Conservation (phyloP, 768 basidiomycete species). For the Holtermannia corniformis region DNA sequence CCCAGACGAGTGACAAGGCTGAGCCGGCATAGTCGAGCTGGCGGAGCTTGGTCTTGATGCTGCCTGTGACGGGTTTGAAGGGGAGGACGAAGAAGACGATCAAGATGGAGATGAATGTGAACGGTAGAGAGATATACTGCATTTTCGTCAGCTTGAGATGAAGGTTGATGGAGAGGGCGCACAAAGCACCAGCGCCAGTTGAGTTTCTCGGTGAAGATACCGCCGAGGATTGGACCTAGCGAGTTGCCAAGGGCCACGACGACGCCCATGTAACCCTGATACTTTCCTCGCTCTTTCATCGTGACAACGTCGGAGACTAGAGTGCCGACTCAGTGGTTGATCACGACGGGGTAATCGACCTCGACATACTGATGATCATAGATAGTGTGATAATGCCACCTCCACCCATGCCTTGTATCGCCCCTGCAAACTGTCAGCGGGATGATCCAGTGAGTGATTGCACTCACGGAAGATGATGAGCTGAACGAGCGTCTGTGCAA, state of each 20-base stretch:
- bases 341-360: neutral
- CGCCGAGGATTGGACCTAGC: slow-evolving; percentile 60
- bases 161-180: neutral
- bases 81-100: slow-evolving; percentile 59
- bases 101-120: slow-evolving; percentile 50
- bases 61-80: slow-evolving; percentile 58
- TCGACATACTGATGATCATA: slow-evolving; percentile 53
- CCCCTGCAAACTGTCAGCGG: no score
- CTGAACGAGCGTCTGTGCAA: slow-evolving; percentile 54
- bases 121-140: slow-evolving; percentile 56
- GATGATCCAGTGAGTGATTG: neutral
- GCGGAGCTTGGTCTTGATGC: slow-evolving; percentile 55
- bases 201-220: slow-evolving; percentile 54
- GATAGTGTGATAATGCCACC: slow-evolving; percentile 61
- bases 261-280: slow-evolving; percentile 62
- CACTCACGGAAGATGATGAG: slow-evolving; percentile 61
- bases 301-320: slow-evolving; percentile 57
- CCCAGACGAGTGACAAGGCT: slow-evolving; percentile 52
- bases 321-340: neutral
- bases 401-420: slow-evolving; percentile 60
- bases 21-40: slow-evolving; percentile 59
- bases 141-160: neutral
- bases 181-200: slow-evolving; percentile 65
- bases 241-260: slow-evolving; percentile 56
- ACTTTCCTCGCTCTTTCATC: slow-evolving; percentile 56